These are phyloP conservation scores for Microsporum ferrugineum DNA, from an alignment of 2,329 filamentous ascomycete genomes.

Conservation along the genomic window DNA sequence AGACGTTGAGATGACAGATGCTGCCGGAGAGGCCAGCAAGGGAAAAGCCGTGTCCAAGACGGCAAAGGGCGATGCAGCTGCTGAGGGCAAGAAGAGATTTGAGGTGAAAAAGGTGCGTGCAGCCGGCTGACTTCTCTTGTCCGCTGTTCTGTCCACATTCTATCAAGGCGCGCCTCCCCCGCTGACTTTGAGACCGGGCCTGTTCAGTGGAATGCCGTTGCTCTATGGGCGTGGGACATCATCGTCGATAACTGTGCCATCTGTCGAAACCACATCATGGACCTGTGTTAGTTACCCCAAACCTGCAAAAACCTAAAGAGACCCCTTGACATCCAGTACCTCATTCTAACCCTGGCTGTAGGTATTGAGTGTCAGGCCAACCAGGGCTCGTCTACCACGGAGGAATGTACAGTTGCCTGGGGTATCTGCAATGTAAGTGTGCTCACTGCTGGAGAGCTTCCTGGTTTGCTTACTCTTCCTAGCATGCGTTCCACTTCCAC, in stretches of 20 bases:
- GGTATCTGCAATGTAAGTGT: constrained; percentile 91
- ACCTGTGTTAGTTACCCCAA: constrained; percentile 57
- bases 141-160: no score
- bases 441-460: neutral
- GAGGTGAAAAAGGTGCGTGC: constrained; percentile 86
- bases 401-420: constrained; percentile 98
- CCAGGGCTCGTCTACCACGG: constrained; percentile 89
- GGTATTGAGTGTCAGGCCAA: constrained; percentile 98
- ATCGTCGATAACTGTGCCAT: constrained; percentile 99
- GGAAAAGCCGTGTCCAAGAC: constrained; percentile 48
- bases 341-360: constrained; percentile 24
- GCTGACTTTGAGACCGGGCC: neutral
- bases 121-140: neutral
- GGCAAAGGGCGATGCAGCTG: constrained; percentile 40
- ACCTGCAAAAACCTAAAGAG: neutral
- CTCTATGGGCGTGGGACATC: constrained; percentile 98
- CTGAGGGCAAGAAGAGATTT: constrained; percentile 81
- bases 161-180: neutral
- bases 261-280: constrained; percentile 99
- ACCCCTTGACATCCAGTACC: neutral
- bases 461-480: constrained; percentile 11
- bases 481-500: constrained; percentile 99
- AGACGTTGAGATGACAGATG: constrained; percentile 94
- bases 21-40: constrained; percentile 46
- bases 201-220: constrained; percentile 87